These are phyloP conservation scores for Urochloa ruziziensis DNA, from an alignment of 176 grass and related monocot genomes.

Conservation along the genomic window DNA sequence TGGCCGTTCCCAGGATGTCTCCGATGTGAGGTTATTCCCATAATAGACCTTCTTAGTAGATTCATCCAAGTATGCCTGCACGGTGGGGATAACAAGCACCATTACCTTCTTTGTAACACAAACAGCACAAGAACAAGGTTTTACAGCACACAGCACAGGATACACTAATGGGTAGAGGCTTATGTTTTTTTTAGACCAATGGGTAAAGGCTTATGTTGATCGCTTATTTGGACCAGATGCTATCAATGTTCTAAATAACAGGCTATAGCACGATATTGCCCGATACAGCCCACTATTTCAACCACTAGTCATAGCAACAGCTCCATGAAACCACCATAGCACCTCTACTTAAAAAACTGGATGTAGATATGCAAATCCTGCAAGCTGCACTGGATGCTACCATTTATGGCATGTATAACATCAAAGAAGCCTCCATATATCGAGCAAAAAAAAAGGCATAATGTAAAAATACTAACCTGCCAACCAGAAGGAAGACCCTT, in stretches of 20 bases:
- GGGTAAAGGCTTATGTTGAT: background rate
- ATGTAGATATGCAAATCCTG: background rate
- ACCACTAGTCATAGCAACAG: too few species aligned
- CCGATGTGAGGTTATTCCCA: slow-evolving; percentile 71
- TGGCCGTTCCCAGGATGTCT: slow-evolving; percentile 70
- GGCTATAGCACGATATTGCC: too few species aligned
- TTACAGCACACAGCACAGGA: background rate
- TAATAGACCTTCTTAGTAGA: slow-evolving; percentile 82
- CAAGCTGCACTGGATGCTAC: background rate
- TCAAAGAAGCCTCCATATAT: background rate
- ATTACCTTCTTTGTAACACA: background rate
- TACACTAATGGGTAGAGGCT: background rate
- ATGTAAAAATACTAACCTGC: slow-evolving; percentile 53
- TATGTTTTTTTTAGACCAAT: background rate
- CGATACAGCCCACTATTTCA: too few species aligned
- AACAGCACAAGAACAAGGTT: background rate
- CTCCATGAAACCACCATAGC: too few species aligned
- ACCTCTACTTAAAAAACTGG: too few species aligned
- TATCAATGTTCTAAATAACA: too few species aligned
- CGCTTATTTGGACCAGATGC: background rate
- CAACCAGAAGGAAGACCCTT: slow-evolving; percentile 86
- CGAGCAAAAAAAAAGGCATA: background rate
- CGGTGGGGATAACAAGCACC: background rate
- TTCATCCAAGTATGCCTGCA: slow-evolving; percentile 83
- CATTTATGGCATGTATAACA: background rate